Percentiles rank a stretch among this genome's conserved stretches.
Conservation (phyloP, 441 rosid species). For the Adansonia gregorii region DNA sequence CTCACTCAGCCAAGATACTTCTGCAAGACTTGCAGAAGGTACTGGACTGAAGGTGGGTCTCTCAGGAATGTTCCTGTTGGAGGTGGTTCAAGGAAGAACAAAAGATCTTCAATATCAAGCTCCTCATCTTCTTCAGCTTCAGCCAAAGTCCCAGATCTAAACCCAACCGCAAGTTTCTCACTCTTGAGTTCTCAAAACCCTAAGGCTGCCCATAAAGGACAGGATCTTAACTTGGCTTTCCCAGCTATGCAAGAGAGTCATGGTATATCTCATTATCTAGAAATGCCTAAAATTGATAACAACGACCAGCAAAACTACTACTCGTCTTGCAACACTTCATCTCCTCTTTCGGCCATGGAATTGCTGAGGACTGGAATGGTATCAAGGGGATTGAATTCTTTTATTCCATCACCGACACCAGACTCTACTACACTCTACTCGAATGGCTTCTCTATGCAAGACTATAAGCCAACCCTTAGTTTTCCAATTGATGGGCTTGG, state of each 20-base stretch:
- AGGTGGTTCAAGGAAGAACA: conserved; percentile 93
- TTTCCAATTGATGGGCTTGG: conserved; percentile 60
- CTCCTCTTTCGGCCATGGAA: conserved; percentile 58
- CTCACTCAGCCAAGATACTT: conserved; percentile 87
- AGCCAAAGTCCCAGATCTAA: conserved; percentile 67
- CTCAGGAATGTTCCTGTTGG: conserved; percentile 93
- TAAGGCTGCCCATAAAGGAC: conserved; percentile 57
- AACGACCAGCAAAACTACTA: conserved; percentile 41
- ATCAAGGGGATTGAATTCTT: conserved; percentile 50
- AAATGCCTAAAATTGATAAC: conserved; percentile 48
- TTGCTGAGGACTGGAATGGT: conserved; percentile 60
- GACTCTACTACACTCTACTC: conserved; percentile 55
- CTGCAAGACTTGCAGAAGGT: conserved; percentile 94
- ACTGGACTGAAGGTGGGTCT: conserved; percentile 95
- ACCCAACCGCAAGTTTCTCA: conserved; percentile 53
- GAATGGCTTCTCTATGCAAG: conserved; percentile 61
- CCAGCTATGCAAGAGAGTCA: conserved; percentile 55
- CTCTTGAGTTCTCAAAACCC: conserved; percentile 63
- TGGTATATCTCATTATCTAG: conserved; percentile 46
- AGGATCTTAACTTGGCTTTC: conserved; percentile 74
- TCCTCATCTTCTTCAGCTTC: conserved; percentile 23
- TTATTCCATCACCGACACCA: conserved; percentile 52
- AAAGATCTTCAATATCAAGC: conserved; percentile 52
- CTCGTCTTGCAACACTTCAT: conserved; percentile 41
- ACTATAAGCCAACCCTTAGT: conserved; percentile 59